Evolutionary conservation across 129 eudicot species (phyloP).

Genomic region (Lactuca sativa): DNA sequence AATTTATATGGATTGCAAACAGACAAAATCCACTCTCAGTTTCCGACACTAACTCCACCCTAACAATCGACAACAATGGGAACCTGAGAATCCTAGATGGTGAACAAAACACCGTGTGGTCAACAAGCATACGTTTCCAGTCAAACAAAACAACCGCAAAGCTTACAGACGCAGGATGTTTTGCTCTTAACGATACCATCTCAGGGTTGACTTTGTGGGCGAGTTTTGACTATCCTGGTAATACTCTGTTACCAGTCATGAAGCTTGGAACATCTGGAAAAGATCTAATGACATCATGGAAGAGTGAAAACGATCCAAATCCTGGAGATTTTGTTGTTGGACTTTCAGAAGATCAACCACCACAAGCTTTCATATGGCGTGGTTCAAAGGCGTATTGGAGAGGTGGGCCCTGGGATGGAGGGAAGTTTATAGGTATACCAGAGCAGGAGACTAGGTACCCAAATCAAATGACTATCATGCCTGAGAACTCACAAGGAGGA

Average conservation of each 20-base stretch:
- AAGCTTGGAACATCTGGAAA: constrained; percentile 3
- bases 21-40: constrained; percentile 23
- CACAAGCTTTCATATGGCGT: constrained; percentile 24
- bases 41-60: neutral
- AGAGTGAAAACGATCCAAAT: constrained; percentile 25
- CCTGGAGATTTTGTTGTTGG: constrained; percentile 22
- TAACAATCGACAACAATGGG: constrained; percentile 21
- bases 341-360: constrained; percentile 25
- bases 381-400: constrained; percentile 26
- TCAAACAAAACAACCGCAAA: constrained; percentile 21
- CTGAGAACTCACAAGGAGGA: constrained; percentile 6
- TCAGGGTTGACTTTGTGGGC: constrained; percentile 29
- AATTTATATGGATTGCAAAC: constrained; percentile 24
- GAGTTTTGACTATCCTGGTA: constrained; percentile 38
- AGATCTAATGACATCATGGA: constrained; percentile 33
- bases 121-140: constrained; percentile 20
- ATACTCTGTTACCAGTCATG: constrained; percentile 34
- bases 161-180: constrained; percentile 24
- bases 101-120: constrained; percentile 13
- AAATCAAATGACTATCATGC: neutral
- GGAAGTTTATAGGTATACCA: constrained; percentile 28
- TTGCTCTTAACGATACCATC: constrained; percentile 15
- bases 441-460: constrained; percentile 14
- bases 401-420: constrained; percentile 35
- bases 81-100: constrained; percentile 24